Evolutionary conservation across 2,329 filamentous ascomycete genomes (phyloP), one percentile per base, ranked within the genome.

Genomic region (Curvularia hawaiiensis): DNA sequence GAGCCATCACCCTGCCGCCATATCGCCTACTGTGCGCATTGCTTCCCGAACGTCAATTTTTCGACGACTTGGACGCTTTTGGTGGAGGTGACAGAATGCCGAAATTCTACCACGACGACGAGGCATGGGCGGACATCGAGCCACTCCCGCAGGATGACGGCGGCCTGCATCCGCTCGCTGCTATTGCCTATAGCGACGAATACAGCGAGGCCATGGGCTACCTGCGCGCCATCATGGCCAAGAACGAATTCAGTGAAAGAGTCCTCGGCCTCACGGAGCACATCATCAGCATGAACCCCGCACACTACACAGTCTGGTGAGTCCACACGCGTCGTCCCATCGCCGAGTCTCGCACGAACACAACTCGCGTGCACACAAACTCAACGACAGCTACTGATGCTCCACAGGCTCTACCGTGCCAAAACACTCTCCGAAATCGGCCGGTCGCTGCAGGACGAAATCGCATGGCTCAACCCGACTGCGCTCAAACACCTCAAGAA

Each of bases 241-340:
- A 82, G 47, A 90, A 96, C 73, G 95, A 99, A 77, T 85, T 89
- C 80, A 92, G 90, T 24, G 84, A 88, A 22, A 85, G 95, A 47
- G 90, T 88, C 35, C 83, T 99, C 43, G 84, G 82, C 31, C 85
- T 99, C 61, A 99, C 95, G 4, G 89, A 92, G 73, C 88, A 94
- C 77, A 88, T 99, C 72, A 98, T 99, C 73, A 82, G 83, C 59
- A 88, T 97, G 84, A 99, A 99, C 77, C 91, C 95, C 16, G 93
- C 95, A 0, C 95, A 99, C 80, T 99, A 99, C 80, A 99, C 95
- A 16, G 94, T 98, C 60, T 99, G 95, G 95, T 85, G 72, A 61
- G 79, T 71, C 20, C 30, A 35, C 35, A 33, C 50, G 40, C 50
- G 12, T 39, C 9, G 20, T 43, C 31, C n/a, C 33, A 16, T 30